phyloP scores from a whole-genome alignment of 2,329 filamentous ascomycete genomes.

The Pleomassaria siparia region DNA sequence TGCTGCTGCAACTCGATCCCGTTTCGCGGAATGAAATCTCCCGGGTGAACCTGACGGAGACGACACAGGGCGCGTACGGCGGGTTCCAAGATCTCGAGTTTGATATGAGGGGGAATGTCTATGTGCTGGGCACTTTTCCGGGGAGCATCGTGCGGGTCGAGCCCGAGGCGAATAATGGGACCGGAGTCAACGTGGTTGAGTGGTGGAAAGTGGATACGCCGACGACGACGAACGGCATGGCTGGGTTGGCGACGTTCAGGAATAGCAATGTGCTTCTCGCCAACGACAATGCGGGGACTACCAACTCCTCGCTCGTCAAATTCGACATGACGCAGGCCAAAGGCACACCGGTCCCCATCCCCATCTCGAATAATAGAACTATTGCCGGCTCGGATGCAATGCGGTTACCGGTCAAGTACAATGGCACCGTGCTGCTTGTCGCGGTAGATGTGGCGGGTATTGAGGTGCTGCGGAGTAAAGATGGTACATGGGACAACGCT shows the following conservation, averaged over 20 bases:
- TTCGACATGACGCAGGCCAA: slow-evolving; percentile 9
- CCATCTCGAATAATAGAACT: background rate
- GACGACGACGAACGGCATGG: slow-evolving; percentile 6
- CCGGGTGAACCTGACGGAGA: slow-evolving; percentile 10
- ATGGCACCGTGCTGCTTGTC: slow-evolving; percentile 13
- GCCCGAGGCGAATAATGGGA: slow-evolving; percentile 9
- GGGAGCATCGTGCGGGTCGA: slow-evolving; percentile 8
- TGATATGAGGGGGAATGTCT: slow-evolving; percentile 11
- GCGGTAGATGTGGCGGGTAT: slow-evolving; percentile 4
- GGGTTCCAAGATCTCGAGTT: slow-evolving; percentile 16
- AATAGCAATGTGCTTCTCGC: slow-evolving; percentile 3
- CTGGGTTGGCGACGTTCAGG: slow-evolving; percentile 7
- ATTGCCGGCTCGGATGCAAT: slow-evolving; percentile 8
- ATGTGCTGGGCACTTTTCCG: slow-evolving; percentile 15
- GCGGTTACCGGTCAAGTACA: slow-evolving; percentile 11
- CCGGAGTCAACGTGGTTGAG: slow-evolving; percentile 4
- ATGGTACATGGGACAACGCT: slow-evolving; percentile 10
- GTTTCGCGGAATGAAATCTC: background rate
- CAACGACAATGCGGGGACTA: slow-evolving; percentile 2
- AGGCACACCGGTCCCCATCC: slow-evolving; percentile 5
- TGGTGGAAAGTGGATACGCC: slow-evolving; percentile 12
- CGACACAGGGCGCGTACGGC: slow-evolving; percentile 9
- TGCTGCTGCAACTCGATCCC: slow-evolving; percentile 8
- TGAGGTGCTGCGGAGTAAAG: slow-evolving; percentile 7
- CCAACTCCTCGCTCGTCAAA: background rate